Conservation (phyloP, 2,329 filamentous ascomycete species). For the Apiospora phragmitis region DNA sequence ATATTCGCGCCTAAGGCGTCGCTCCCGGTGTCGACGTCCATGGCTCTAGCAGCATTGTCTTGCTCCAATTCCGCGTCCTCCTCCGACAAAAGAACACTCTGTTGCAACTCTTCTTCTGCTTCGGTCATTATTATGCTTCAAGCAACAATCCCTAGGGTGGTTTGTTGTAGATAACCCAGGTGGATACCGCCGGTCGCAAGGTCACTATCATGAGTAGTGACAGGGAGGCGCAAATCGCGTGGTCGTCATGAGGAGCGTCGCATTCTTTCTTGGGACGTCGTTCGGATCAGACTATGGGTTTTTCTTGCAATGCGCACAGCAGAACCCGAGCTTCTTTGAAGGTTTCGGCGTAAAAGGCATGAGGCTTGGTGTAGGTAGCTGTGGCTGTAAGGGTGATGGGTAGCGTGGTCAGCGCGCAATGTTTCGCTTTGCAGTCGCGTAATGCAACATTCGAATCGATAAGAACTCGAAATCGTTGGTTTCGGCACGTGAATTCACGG, state of each 20-base stretch:
- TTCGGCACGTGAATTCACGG: background rate
- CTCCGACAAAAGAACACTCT: slow-evolving; percentile 54
- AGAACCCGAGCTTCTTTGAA: background rate
- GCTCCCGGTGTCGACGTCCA: slow-evolving; percentile 26
- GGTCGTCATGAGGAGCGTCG: slow-evolving; percentile 6
- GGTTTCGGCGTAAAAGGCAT: slow-evolving; percentile 16
- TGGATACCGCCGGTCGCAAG: slow-evolving; percentile 7
- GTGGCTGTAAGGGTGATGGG: background rate
- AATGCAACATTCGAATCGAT: background rate
- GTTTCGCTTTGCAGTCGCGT: background rate
- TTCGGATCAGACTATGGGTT: background rate
- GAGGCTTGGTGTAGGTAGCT: slow-evolving; percentile 6
- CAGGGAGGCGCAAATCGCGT: slow-evolving; percentile 12
- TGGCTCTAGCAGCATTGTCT: slow-evolving; percentile 32
- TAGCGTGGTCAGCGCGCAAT: background rate
- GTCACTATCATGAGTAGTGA: background rate
- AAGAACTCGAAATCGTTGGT: background rate
- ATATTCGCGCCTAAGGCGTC: slow-evolving; percentile 13
- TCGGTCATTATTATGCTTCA: slow-evolving; percentile 43
- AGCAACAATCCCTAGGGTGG: background rate
- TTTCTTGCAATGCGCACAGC: background rate
- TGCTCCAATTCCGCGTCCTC: slow-evolving; percentile 43
- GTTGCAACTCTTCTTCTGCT: slow-evolving; percentile 57
- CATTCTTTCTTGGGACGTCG: slow-evolving; percentile 9
- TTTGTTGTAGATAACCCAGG: background rate